Base-by-base conservation (phyloP, 2,329 filamentous ascomycete genomes). In the Colletotrichum horii region DNA sequence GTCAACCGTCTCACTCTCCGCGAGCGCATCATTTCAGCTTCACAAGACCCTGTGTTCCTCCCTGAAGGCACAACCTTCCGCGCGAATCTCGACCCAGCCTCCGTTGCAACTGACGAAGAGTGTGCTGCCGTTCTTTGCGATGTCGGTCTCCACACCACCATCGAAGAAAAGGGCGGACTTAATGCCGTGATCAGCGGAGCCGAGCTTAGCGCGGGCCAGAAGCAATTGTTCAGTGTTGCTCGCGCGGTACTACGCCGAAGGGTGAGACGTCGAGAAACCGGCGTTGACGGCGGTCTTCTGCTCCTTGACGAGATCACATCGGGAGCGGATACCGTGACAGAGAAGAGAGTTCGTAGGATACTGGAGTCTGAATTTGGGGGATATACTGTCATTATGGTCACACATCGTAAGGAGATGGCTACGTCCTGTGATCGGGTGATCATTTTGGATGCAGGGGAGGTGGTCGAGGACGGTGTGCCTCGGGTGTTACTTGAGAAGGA, bases 181-280 rank as follows among this genome's bases (percentile, higher is more conserved):
- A 38, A 22, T 15, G 9, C 58, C 19, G 84, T 1, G 61, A 79
- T 84, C 85, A 24, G 83, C 86, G 5, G 85, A 89, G 9, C 83
- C 85, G 67, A 58, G 0, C 84, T 92, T 4, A 89, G 87, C 6
- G 87, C 89, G 38, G 93, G 93, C 0, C 92, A 94, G 80, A 88
- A 88, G 43, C 92, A 94, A 78, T 85, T 94, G 0, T 92, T 94
- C 78, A 91, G 89, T 77, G 85, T 94, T 2, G 92, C 90, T 0
- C 83, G 92, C 1, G 92, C 91, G 0, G 85, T 93, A n/a, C 81
- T 94, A 8, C 83, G 88, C 6, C 76, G 80, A 3, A 70, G 83
- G 24, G 83, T 88, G 8, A 70, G 26, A 11, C 26, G 9, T 19
- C 12, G 68, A 24, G 3, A 30, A 28, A 32, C 12, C 1, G 16